A percentile compares a stretch with the other conserved stretches of the same genome.
These are phyloP conservation scores for Climacium dendroides DNA, from an alignment of 225 moss, liverwort and hornwort genomes.

Conservation along the genomic window DNA sequence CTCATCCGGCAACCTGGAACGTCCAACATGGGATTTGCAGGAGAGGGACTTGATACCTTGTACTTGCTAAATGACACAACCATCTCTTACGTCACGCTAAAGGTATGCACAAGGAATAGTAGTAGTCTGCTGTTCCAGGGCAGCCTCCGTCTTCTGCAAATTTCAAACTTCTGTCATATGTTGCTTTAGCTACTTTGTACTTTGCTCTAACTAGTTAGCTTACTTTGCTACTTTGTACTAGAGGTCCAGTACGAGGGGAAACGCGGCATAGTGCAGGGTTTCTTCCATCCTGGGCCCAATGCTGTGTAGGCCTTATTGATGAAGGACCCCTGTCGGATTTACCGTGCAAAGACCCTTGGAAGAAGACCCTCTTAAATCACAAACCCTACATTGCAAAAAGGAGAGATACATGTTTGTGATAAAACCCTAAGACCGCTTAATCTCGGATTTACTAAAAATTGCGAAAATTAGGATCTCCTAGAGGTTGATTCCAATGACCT, in stretches of 20 bases:
- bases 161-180: background rate
- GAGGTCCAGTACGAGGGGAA: background rate
- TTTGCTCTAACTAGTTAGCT: background rate
- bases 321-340: background rate
- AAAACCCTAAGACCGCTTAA: background rate
- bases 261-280: background rate
- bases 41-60: slow-evolving; percentile 26
- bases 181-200: background rate
- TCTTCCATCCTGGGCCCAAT: background rate
- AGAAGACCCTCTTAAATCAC: background rate
- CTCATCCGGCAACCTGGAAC: slow-evolving; percentile 26
- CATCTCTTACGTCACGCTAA: slow-evolving; percentile 26
- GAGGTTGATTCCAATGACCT: background rate
- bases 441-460: background rate
- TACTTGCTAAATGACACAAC: slow-evolving; percentile 28
- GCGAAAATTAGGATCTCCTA: background rate
- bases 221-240: background rate
- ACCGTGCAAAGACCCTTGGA: background rate
- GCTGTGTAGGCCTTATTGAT: background rate
- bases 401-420: background rate
- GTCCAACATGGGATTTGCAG: slow-evolving; percentile 39
- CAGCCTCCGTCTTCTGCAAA: background rate
- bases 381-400: background rate
- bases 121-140: background rate
- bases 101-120: background rate